Conservation (phyloP, 2,329 filamentous ascomycete species). For the Curvularia sp. region DNA sequence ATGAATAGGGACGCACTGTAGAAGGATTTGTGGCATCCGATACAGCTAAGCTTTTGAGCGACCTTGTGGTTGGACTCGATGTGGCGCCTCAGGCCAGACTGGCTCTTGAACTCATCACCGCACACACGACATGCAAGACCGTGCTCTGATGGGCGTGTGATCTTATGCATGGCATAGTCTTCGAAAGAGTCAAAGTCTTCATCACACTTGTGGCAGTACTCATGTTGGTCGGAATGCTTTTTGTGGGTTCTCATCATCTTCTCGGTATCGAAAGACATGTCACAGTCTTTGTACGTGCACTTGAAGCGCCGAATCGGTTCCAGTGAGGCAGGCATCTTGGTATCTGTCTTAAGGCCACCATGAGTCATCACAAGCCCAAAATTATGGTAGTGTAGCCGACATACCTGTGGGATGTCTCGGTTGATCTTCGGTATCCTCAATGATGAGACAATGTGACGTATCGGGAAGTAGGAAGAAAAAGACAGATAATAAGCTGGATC, state of each 20-base stretch:
- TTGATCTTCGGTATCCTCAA: not conserved
- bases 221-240: constrained; percentile 51
- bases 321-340: constrained; percentile 37
- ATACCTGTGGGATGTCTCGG: not conserved
- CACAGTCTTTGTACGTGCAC: constrained; percentile 59
- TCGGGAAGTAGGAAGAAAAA: no score
- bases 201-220: constrained; percentile 57
- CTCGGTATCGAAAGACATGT: constrained; percentile 54
- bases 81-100: constrained; percentile 60
- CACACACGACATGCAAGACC: constrained; percentile 66
- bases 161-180: constrained; percentile 58
- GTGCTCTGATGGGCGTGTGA: constrained; percentile 43
- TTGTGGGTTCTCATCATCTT: constrained; percentile 62
- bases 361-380: not conserved
- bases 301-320: constrained; percentile 35
- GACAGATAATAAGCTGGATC: not conserved
- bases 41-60: constrained; percentile 60
- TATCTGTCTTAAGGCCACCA: not conserved
- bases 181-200: constrained; percentile 56
- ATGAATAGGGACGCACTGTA: constrained; percentile 59
- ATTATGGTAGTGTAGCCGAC: not conserved
- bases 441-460: not conserved
- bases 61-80: constrained; percentile 58
- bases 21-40: constrained; percentile 61
- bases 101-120: constrained; percentile 62